Percentiles rank a stretch among this genome's conserved stretches.
Evolutionary conservation across 331 rosid genomes (phyloP).

Genomic region (Quercus lobata): DNA sequence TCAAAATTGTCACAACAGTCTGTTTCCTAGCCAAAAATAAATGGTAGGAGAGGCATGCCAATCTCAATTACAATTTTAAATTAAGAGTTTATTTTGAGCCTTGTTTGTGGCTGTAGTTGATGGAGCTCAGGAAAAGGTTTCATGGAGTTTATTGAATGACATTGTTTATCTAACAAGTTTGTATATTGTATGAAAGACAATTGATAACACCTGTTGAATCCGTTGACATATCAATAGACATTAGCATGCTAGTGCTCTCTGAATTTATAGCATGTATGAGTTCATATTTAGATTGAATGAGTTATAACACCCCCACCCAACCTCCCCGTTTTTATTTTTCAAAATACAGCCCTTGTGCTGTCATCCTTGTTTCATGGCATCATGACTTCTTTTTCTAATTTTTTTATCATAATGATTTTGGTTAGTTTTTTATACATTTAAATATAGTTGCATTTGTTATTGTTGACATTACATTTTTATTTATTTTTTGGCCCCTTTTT

Average conservation of each 20-base stretch:
- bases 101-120: background rate
- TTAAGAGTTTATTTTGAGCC: no score
- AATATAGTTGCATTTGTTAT: constrained; percentile 2
- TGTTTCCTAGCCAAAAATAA: no score
- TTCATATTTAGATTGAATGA: background rate
- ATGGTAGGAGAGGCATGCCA: no score
- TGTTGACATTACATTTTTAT: constrained; percentile 9
- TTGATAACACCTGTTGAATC: background rate
- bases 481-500: constrained; percentile 18
- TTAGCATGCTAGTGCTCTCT: background rate
- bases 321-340: background rate
- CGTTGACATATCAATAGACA: background rate
- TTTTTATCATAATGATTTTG: background rate
- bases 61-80: no score
- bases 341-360: background rate
- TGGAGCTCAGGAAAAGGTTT: background rate
- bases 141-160: background rate
- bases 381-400: background rate
- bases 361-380: background rate
- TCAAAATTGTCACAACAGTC: no score
- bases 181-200: background rate
- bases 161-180: background rate
- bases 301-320: background rate
- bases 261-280: background rate
- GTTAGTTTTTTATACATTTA: constrained; percentile 15